Conservation (phyloP, 225 moss, liverwort and hornwort genomes). For the Ulota crispa region DNA sequence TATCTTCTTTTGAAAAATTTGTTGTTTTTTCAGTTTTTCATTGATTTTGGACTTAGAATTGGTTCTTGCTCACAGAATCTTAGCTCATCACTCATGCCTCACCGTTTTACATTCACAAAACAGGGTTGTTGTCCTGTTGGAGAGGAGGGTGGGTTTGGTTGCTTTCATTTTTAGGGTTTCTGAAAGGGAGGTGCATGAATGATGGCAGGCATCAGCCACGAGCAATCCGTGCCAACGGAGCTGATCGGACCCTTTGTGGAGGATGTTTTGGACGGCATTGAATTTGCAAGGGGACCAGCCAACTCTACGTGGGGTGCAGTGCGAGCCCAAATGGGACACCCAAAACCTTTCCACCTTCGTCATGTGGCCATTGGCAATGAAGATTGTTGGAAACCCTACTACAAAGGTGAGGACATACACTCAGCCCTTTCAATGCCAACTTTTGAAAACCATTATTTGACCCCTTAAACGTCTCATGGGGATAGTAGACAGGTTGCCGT, state of each 20-base stretch:
- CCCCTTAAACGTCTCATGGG: too few relatives aligned
- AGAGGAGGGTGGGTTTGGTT: neutral
- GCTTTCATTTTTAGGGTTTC: neutral
- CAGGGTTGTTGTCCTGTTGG: neutral
- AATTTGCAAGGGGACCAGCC: conserved; percentile 79
- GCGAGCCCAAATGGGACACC: conserved; percentile 89
- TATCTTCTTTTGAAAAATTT: too few relatives aligned
- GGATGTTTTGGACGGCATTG: conserved; percentile 80
- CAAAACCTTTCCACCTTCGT: conserved; percentile 66
- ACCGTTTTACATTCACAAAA: too few relatives aligned
- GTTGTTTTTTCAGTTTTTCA: too few relatives aligned
- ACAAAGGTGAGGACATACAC: conserved; percentile 44
- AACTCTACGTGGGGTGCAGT: conserved; percentile 75
- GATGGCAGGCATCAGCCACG: conserved; percentile 52
- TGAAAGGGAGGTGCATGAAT: neutral
- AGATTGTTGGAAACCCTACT: conserved; percentile 83
- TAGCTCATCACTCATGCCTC: too few relatives aligned
- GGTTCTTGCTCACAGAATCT: too few relatives aligned
- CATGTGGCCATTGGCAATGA: conserved; percentile 91
- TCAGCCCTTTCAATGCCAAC: neutral
- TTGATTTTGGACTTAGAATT: too few relatives aligned
- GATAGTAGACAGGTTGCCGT: too few relatives aligned
- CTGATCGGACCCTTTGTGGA: conserved; percentile 43
- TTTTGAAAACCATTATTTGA: too few relatives aligned
- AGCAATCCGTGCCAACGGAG: conserved; percentile 46